Evolutionary conservation across 768 basidiomycete genomes (phyloP), one percentile per base, ranked within the genome.

Genomic region (Ramaria sp.): DNA sequence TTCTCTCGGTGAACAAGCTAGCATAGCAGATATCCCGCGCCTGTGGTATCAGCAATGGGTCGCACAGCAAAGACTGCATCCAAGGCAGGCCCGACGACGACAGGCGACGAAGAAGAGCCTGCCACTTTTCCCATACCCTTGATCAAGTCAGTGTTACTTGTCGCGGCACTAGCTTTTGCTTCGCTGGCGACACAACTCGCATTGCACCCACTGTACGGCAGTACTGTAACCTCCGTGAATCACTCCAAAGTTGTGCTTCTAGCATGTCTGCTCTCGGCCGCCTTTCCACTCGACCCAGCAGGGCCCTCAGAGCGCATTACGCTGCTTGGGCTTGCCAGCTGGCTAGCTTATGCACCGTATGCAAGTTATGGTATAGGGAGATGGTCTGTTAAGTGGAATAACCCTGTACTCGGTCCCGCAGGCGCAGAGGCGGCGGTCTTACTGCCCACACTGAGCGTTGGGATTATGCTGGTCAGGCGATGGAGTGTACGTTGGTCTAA

Each of bases 131-230:
- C 34, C 10, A 24, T 17, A 7, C 11, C 19, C 20, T 50, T 47
- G 19, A 15, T 33, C 27, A 49, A 52, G 55, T 57, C 71, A 47
- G 58, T 71, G 39, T 43, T 56, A 19, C 59, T 72, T 37, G 63
- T 67, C 42, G 33, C 68, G 33, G 59, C 65, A 6, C 69, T 83
- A 37, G 84, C 85, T 2, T 74, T 88, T 33, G 72, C 80, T 54
- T 71, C 82, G 17, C 82, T 79, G 61, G 70, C 77, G 6, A 87
- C 89, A 64, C 76, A 79, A 66, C 80, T 79, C 34, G 74, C 80
- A 9, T 64, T 91, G n/a, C 68, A 75, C 54, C 88, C 88, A 15
- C 70, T 89, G 3, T 90, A 88, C 66, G 87, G 82, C 48, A 71
- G 76, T 12, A 73, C 74, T 7, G 79, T 84, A 0, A 79, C 83